Base-by-base conservation (phyloP, 345 rosid genomes). In the Linum lewisii region DNA sequence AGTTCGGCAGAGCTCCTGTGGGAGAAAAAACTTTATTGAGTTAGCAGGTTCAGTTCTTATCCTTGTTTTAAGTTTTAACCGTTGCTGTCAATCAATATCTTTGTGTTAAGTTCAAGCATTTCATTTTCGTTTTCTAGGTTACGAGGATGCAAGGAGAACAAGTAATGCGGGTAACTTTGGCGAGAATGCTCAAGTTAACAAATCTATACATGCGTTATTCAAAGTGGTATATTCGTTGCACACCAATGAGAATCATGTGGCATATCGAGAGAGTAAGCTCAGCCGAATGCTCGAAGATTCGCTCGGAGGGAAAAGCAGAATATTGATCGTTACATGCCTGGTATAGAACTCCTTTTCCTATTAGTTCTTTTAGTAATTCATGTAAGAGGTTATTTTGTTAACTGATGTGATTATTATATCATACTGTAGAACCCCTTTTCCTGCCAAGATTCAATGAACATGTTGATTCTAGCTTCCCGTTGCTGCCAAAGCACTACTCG, bases 231-330 rank as follows among this genome's bases (percentile, higher is more conserved):
- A 64, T 63, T 82, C 97, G 50, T 69, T 90, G 59, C 84, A 69
- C 59, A 79, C 81, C 38, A 81, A 80, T 60, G 90, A 81, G 57
- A 62, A 63, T 20, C 86, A 80, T 59, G 80, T 90, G 34, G 95
- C 92, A 21, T 90, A 82, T 68, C 81, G 95, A 23, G 95, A 84
- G 73, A 90, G 86, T 67, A 84, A 79, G 70, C 78, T 90, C 29
- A 83, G 90, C 37, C 84, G 74, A 52, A 70, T 90, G 85, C 64
- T 86, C 75, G 81, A 81, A 62, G 87, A 84, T 59, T 90, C 92
- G 20, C 65, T 90, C 15, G 77, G 80, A 69, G 79, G 88, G 60
- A 59, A 56, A 51, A 76, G 67, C 70, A 71, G 44, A 69, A 69
- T 81, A 8, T 61, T 82, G 81, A 66, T 84, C 55, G 62, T 90